phyloP scores from a whole-genome alignment of 2,329 filamentous ascomycete species.

The Westerdykella ornata region DNA sequence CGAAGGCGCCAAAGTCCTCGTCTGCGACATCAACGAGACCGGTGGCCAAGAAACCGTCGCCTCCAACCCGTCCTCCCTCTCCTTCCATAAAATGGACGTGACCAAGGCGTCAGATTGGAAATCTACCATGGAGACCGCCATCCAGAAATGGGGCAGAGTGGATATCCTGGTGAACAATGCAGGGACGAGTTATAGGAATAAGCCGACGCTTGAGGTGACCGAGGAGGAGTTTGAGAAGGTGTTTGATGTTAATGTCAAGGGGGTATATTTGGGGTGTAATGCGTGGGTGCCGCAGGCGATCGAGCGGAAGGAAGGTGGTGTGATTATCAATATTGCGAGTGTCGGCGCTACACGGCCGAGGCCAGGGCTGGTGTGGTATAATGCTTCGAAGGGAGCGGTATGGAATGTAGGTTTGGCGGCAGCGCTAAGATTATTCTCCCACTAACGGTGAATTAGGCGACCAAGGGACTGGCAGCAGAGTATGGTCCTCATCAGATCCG shows the following conservation, averaged over 20 bases:
- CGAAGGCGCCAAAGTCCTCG: slow-evolving; percentile 56
- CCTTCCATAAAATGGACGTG: slow-evolving; percentile 45
- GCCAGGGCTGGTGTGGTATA: slow-evolving; percentile 62
- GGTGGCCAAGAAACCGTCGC: slow-evolving; percentile 47
- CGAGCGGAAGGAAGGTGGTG: slow-evolving; percentile 50
- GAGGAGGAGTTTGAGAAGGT: slow-evolving; percentile 61
- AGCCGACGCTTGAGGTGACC: slow-evolving; percentile 56
- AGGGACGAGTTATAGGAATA: slow-evolving; percentile 49
- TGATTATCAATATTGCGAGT: slow-evolving; percentile 60
- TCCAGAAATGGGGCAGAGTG: slow-evolving; percentile 49
- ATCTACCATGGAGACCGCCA: slow-evolving; percentile 47
- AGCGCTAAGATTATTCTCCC: slow-evolving; percentile 16
- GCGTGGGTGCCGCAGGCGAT: slow-evolving; percentile 57
- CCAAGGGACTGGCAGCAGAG: slow-evolving; percentile 63
- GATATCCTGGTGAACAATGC: slow-evolving; percentile 58
- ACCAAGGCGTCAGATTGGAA: slow-evolving; percentile 50
- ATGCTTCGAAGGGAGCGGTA: slow-evolving; percentile 61
- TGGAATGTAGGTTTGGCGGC: slow-evolving; percentile 45
- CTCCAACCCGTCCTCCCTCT: slow-evolving; percentile 33
- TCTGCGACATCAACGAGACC: slow-evolving; percentile 54
- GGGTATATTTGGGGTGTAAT: slow-evolving; percentile 55
- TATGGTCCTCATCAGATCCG: slow-evolving; percentile 66
- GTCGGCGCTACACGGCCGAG: slow-evolving; percentile 58
- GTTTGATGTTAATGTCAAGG: slow-evolving; percentile 63
- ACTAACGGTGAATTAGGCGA: slow-evolving; percentile 36